These are phyloP conservation scores for Pseudogymnoascus sp. DNA, from an alignment of 2,329 filamentous ascomycete species.

Conservation along the genomic window DNA sequence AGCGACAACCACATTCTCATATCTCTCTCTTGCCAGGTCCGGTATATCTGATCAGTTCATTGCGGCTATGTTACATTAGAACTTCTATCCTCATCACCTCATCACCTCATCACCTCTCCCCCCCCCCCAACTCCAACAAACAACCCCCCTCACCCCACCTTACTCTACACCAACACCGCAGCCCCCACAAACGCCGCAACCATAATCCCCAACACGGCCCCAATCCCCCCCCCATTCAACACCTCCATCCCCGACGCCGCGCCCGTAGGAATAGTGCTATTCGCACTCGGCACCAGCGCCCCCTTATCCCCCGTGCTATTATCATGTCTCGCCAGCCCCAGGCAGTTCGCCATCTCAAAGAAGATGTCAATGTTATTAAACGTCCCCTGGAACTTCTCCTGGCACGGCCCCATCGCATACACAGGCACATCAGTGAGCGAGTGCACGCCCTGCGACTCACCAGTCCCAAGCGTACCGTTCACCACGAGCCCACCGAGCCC, in stretches of 20 bases:
- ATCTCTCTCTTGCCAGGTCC: not conserved
- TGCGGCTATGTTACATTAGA: not conserved
- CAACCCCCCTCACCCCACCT: not conserved
- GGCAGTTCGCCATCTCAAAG: conserved; percentile 49
- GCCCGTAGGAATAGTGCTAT: not conserved
- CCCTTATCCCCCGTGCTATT: conserved; percentile 11
- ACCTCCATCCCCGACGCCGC: not conserved
- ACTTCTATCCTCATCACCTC: not conserved
- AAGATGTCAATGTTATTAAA: conserved; percentile 67
- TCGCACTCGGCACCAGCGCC: not conserved
- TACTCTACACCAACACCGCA: not conserved
- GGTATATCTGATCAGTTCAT: not conserved
- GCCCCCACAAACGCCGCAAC: not conserved
- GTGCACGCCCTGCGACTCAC: conserved; percentile 61
- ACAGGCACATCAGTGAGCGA: conserved; percentile 71
- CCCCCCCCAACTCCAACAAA: not conserved
- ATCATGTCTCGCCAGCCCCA: conserved; percentile 18
- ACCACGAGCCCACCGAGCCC: conserved; percentile 57
- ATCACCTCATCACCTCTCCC: not conserved
- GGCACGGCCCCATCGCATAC: conserved; percentile 70
- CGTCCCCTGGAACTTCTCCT: conserved; percentile 64
- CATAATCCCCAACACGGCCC: not conserved
- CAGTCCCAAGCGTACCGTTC: conserved; percentile 64
- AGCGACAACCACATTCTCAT: not conserved
- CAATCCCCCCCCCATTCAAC: not conserved